phyloP scores from a whole-genome alignment of 768 basidiomycete genomes.

The Suillus hirtellus region DNA sequence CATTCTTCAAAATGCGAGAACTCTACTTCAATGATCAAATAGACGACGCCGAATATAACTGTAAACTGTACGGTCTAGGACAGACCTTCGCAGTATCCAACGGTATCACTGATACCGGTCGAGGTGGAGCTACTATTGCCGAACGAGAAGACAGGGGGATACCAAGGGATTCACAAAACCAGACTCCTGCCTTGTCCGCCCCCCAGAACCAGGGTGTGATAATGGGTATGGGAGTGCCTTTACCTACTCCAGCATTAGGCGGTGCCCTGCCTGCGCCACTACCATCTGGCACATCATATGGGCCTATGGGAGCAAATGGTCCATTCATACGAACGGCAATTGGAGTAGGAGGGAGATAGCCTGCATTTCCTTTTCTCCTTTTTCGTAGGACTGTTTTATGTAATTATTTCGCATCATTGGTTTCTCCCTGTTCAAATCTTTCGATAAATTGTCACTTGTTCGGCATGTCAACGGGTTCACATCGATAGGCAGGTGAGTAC shows the following conservation, averaged over 20 bases:
- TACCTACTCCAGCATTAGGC: constrained; percentile 42
- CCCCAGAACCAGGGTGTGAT: constrained; percentile 41
- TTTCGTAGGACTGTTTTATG: constrained; percentile 29
- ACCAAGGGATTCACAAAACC: constrained; percentile 52
- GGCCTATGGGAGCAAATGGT: constrained; percentile 57
- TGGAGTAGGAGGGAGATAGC: constrained; percentile 50
- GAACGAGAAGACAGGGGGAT: constrained; percentile 70
- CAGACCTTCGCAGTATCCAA: constrained; percentile 72
- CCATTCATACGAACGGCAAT: constrained; percentile 67
- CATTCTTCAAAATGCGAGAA: constrained; percentile 96
- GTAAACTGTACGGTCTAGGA: constrained; percentile 82
- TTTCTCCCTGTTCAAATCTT: constrained; percentile 8
- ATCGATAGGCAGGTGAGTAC: neutral
- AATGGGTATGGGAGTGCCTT: constrained; percentile 47
- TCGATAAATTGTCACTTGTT: constrained; percentile 1
- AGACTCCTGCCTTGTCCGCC: constrained; percentile 47
- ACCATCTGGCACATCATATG: constrained; percentile 53
- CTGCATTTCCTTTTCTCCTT: constrained; percentile 26
- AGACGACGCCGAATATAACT: constrained; percentile 80
- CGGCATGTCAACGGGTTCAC: neutral
- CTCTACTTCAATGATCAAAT: constrained; percentile 89
- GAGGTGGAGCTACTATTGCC: constrained; percentile 79
- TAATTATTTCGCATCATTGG: constrained; percentile 35
- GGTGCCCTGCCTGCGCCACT: constrained; percentile 45
- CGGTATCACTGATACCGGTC: constrained; percentile 61